Evolutionary conservation across 164 flowering plant genomes (phyloP).

Genomic region (Nymphaea colorata): DNA sequence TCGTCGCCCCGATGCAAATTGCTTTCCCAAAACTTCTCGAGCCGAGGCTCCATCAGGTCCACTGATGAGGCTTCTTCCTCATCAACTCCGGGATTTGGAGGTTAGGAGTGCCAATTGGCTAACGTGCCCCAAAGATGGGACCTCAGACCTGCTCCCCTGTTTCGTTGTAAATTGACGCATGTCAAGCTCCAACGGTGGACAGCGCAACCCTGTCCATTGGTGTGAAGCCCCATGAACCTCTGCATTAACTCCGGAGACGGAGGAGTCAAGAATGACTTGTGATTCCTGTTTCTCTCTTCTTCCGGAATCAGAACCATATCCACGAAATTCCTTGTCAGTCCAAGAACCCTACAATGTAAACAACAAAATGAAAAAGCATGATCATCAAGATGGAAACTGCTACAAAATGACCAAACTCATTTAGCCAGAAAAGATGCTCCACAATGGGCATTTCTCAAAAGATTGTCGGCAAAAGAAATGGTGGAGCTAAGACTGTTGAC

Average conservation of each 20-base stretch:
- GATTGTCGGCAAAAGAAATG: not conserved
- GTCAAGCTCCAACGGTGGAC: conserved; percentile 25
- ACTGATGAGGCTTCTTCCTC: conserved; percentile 36
- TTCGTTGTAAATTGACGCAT: conserved; percentile 3
- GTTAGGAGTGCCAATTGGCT: conserved; percentile 39
- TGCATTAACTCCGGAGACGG: not conserved
- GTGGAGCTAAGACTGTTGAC: not conserved
- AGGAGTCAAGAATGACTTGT: not conserved
- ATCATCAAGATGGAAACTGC: not conserved
- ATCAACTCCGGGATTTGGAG: conserved; percentile 37
- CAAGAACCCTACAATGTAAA: not conserved
- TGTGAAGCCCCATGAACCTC: not conserved
- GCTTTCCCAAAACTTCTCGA: conserved; percentile 62
- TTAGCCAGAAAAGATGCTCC: too few relatives aligned
- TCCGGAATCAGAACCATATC: not conserved
- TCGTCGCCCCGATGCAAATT: too few relatives aligned
- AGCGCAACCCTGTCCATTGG: conserved; percentile 18
- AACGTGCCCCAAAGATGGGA: conserved; percentile 29
- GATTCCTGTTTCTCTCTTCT: not conserved
- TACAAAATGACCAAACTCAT: not conserved
- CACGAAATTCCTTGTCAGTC: not conserved
- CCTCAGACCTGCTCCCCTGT: conserved; percentile 10
- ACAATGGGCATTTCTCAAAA: too few relatives aligned
- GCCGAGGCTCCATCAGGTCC: conserved; percentile 77
- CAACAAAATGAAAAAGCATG: not conserved